Evolutionary conservation across 2,329 filamentous ascomycete genomes (phyloP), one percentile per base, ranked within the genome.

Genomic region (Pestalotiopsis sp.): DNA sequence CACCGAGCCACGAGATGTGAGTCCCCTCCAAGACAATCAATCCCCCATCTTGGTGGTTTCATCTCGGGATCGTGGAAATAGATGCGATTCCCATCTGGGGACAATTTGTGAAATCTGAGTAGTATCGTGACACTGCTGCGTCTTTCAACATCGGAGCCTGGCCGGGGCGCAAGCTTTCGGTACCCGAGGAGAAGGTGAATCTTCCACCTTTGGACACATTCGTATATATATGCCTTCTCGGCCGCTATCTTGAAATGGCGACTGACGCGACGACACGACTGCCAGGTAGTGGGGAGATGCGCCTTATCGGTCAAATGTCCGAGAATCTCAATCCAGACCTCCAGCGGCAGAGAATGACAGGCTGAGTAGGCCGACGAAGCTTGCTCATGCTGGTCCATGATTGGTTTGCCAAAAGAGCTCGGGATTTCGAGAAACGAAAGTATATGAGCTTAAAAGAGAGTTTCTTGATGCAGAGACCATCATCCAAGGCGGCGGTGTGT

Each of bases 241-340:
- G 61, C 61, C 20, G 61, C 61, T 4, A 20, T 5, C 25, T 64
- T 64, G n/a, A 64, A 23, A 4, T 49, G 38, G n/a, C 23, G 61
- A 13, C 14, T 41, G 20, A 64, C 61, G 41, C 61, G 61, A 13
- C 61, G 61, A 13, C 61, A 64, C 1, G 61, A 45, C 27, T 45
- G 61, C 61, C 61, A 64, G n/a, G 61, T 23, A 13, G 61, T 64
- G 4, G 61, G 9, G 4, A 64, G 61, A 31, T 64, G 38, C 5
- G 4, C 41, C 61, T 64, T 64, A 20, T 64, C 61, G 7, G 39
- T 64, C 12, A 64, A 39, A 20, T 64, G 49, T 12, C 61, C 41
- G 39, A 64, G 61, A 4, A 64, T 64, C 38, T 64, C 61, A 27
- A 64, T 64, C 61, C 61, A 64, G 38, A 64, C 13, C 20, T 64